Base-by-base conservation (phyloP, 176 grass and related monocot species). In the Musa beccarii region DNA sequence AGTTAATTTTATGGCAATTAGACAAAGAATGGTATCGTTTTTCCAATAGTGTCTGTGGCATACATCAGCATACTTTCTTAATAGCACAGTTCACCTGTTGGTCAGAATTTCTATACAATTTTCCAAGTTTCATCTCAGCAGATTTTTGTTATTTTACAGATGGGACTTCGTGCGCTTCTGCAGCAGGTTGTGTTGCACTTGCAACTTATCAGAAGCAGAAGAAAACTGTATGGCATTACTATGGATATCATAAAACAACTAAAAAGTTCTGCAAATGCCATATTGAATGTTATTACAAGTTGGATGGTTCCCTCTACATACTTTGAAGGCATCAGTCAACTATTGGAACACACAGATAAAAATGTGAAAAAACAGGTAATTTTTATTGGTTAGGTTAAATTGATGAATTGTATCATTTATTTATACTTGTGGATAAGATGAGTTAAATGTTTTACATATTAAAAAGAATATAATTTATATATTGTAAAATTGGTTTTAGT, bases 361-460 rank as follows among this genome's bases (percentile, higher is more conserved):
- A 82, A 79, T 78, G 86, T 98, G 25, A 92, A 98, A 89, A 88
- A 80, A 66, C 93, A 98, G 94, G 94, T 98, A 83, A 17, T 20
- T 49, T 75, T 16, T 51, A 61, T 54, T 54, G 28, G 15, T 64
- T 69, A 75, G 15, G 9, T 57, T 50, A 74, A 34, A 19, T 49
- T 72, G 69, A 70, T 28, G 20, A 3, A 49, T 14, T 54, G 54
- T 54, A 69, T 65, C 49, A 43, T 75, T 89, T 17, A 75, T 11
- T 74, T 57, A 69, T 15, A 69, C 29, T 21, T 28, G 11, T 52
- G 59, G 20, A 52, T 72, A 17, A 70, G 25, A 70, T 57, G 43
- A 70, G 2, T 49, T n/a, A 17, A 71, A 52, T 51, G 49, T 20
- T 49, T 15, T 22, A 20, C 68, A 51, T 49, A 20, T 50, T 49